A percentile compares a stretch with the other conserved stretches of the same genome.
phyloP scores from a whole-genome alignment of 352 stramenopile genomes.

The Phytophthora citrophthora region DNA sequence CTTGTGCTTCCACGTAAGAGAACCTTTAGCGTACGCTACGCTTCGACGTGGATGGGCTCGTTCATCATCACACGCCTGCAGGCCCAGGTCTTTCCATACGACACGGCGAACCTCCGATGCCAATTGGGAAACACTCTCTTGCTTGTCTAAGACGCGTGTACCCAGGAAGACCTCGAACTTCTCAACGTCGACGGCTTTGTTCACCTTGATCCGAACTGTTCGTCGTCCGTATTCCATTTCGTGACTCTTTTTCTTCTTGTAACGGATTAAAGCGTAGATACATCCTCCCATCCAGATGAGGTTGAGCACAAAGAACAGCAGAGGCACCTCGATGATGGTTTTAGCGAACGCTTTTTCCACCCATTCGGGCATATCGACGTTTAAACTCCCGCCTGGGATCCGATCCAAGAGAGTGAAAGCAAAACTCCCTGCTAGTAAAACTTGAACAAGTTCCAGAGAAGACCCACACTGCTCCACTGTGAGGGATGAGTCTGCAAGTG shows the following conservation, averaged over 20 bases:
- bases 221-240: conserved; percentile 82
- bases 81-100: conserved; percentile 52
- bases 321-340: conserved; percentile 57
- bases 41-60: conserved; percentile 28
- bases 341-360: conserved; percentile 52
- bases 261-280: conserved; percentile 55
- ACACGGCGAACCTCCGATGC: conserved; percentile 59
- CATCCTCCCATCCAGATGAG: conserved; percentile 88
- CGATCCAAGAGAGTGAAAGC: conserved; percentile 94
- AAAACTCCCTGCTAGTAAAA: conserved; percentile 91
- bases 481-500: conserved; percentile 82
- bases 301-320: conserved; percentile 90
- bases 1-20: conserved; percentile 35
- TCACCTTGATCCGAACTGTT: conserved; percentile 82
- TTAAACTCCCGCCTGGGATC: conserved; percentile 90
- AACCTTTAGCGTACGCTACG: conserved; percentile 13
- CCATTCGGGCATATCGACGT: conserved; percentile 87
- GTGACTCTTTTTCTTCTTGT: conserved; percentile 62
- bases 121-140: conserved; percentile 61
- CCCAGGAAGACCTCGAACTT: conserved; percentile 52
- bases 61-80: conserved; percentile 30
- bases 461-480: conserved; percentile 62
- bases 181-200: conserved; percentile 54
- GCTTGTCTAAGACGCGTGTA: conserved; percentile 46
- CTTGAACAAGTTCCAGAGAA: conserved; percentile 89